Percentiles rank a stretch among this genome's conserved stretches.
Evolutionary conservation across 208 protist species (phyloP).

Genomic region (Wallacemonas sp.): DNA sequence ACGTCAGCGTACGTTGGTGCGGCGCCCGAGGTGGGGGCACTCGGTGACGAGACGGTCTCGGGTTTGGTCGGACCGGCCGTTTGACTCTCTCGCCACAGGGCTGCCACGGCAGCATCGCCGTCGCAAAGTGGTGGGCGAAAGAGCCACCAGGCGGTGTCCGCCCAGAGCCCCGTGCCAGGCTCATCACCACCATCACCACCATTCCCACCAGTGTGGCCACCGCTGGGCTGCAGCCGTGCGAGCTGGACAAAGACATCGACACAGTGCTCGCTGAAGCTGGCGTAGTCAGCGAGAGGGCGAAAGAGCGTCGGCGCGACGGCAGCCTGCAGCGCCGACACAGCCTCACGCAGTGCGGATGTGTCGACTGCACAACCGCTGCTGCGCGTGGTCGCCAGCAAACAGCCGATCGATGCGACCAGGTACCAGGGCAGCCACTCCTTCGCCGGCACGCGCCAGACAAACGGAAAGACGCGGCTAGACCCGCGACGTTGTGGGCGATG

Average conservation of each 20-base stretch:
- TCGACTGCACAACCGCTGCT: background rate
- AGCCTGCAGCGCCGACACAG: background rate
- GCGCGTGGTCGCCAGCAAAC: background rate
- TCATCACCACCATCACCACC: background rate
- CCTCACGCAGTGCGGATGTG: background rate
- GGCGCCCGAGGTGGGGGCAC: background rate
- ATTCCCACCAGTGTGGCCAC: background rate
- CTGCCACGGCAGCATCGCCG: background rate
- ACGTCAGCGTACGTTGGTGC: background rate
- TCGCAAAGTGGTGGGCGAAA: background rate
- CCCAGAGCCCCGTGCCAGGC: background rate
- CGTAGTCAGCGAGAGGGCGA: conserved; percentile 7
- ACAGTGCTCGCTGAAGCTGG: conserved; percentile 11
- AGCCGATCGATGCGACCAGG: conserved; percentile 24
- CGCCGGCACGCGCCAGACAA: conserved; percentile 36
- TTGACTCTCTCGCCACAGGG: too few relatives aligned
- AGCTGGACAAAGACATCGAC: conserved; percentile 3
- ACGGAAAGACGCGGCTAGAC: conserved; percentile 25
- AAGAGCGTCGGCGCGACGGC: conserved; percentile 8
- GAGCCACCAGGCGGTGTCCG: conserved; percentile 4
- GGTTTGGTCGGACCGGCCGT: too few relatives aligned
- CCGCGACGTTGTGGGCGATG: background rate
- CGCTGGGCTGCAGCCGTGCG: background rate
- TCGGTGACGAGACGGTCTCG: too few relatives aligned
- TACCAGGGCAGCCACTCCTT: conserved; percentile 47